A percentile compares a stretch with the other conserved stretches of the same genome.
These are phyloP conservation scores for Celoporthe dispersa DNA, from an alignment of 2,329 filamentous ascomycete species.

Conservation along the genomic window DNA sequence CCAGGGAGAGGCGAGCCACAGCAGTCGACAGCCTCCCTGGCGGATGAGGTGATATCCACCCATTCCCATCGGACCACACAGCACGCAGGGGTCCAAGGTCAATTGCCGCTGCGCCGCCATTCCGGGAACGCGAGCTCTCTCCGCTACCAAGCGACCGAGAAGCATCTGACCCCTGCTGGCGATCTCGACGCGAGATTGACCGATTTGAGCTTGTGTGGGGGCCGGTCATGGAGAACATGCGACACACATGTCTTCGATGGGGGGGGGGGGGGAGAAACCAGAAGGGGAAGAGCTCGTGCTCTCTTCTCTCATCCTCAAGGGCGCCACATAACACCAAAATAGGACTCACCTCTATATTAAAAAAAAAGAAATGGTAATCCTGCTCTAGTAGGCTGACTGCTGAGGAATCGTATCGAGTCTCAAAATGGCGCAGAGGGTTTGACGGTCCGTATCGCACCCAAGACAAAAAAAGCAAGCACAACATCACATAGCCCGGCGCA, in stretches of 20 bases:
- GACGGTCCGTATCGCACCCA: neutral
- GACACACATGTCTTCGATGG: neutral
- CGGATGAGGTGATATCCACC: slow-evolving; percentile 13
- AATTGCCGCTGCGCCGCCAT: slow-evolving; percentile 1
- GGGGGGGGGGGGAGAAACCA: neutral
- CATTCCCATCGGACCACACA: slow-evolving; percentile 1
- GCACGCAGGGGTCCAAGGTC: slow-evolving; percentile 11
- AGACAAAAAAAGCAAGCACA: neutral
- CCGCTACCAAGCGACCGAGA: neutral
- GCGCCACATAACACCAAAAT: neutral
- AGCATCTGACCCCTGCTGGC: slow-evolving; percentile 17
- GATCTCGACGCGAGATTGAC: slow-evolving; percentile 20
- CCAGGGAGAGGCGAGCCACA: neutral
- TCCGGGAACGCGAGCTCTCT: neutral
- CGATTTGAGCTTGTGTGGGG: slow-evolving; percentile 12
- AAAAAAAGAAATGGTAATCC: neutral
- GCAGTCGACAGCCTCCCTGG: neutral
- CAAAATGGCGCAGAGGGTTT: neutral
- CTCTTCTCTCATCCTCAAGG: neutral
- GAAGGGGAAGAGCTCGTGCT: neutral
- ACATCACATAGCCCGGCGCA: neutral
- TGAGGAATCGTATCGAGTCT: neutral
- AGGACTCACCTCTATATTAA: neutral
- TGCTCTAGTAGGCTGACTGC: neutral
- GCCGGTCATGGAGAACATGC: neutral